phyloP scores from a whole-genome alignment of 208 protist genomes.

The Borovskyia barvae region DNA sequence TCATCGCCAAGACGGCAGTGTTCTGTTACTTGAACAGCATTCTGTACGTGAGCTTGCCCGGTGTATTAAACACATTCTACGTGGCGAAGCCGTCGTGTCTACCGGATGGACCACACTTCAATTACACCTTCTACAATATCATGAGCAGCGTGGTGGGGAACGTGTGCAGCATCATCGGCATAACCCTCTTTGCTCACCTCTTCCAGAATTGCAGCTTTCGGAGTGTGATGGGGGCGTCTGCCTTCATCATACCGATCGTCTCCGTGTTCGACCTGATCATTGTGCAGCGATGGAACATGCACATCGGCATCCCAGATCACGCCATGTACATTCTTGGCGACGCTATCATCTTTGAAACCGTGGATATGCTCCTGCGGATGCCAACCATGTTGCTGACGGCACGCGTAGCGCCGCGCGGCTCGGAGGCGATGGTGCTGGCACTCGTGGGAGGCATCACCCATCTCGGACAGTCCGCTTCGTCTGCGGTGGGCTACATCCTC shows the following conservation, averaged over 20 bases:
- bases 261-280: slow-evolving; percentile 73
- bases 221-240: slow-evolving; percentile 50
- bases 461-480: slow-evolving; percentile 45
- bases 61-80: slow-evolving; percentile 67
- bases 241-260: slow-evolving; percentile 41
- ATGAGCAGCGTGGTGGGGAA: slow-evolving; percentile 44
- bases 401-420: slow-evolving; percentile 78
- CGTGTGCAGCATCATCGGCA: slow-evolving; percentile 40
- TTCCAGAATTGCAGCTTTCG: slow-evolving; percentile 55
- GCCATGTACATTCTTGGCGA: slow-evolving; percentile 74
- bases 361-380: slow-evolving; percentile 72
- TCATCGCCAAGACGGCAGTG: slow-evolving; percentile 32
- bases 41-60: slow-evolving; percentile 52
- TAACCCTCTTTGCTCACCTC: slow-evolving; percentile 45
- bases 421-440: slow-evolving; percentile 78
- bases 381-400: slow-evolving; percentile 73
- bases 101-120: slow-evolving; percentile 65
- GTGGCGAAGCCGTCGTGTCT: slow-evolving; percentile 40
- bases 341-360: slow-evolving; percentile 56
- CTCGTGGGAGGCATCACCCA: slow-evolving; percentile 71
- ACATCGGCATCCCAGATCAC: slow-evolving; percentile 52
- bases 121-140: slow-evolving; percentile 61
- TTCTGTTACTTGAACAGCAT: slow-evolving; percentile 33
- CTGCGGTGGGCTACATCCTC: slow-evolving; percentile 42
- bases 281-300: slow-evolving; percentile 67